phyloP scores from a whole-genome alignment of 306 rosid genomes.

The Lathyrus sativus region DNA sequence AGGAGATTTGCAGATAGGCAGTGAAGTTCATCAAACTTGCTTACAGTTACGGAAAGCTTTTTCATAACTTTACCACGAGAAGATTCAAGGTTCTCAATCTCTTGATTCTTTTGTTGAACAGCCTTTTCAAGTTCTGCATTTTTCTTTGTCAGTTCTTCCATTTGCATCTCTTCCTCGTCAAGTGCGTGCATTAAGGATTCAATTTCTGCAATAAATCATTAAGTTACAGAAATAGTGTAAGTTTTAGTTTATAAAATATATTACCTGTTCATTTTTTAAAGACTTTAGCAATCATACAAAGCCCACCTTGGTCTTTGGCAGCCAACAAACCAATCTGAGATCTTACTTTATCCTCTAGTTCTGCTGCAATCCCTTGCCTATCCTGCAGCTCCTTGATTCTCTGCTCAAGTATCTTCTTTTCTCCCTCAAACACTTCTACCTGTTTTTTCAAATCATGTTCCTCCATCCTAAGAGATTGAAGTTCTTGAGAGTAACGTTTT shows the following conservation, averaged over 20 bases:
- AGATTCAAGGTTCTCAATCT: constrained; percentile 69
- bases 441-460: constrained; percentile 62
- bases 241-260: constrained; percentile 24
- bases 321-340: constrained; percentile 64
- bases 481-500: constrained; percentile 57
- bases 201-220: constrained; percentile 67
- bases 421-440: constrained; percentile 55
- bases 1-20: constrained; percentile 81
- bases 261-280: constrained; percentile 25
- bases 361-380: constrained; percentile 54
- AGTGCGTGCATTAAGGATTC: constrained; percentile 91
- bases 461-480: constrained; percentile 64
- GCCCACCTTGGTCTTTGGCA: constrained; percentile 87
- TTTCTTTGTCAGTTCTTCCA: constrained; percentile 72
- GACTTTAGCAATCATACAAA: constrained; percentile 26
- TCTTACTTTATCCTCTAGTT: constrained; percentile 63
- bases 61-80: constrained; percentile 81
- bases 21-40: constrained; percentile 96
- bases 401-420: constrained; percentile 62
- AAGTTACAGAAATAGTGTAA: constrained; percentile 30
- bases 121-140: constrained; percentile 65
- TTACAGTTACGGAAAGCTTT: constrained; percentile 80
- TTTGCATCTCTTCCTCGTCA: constrained; percentile 91
- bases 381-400: constrained; percentile 62
- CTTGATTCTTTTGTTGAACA: constrained; percentile 67